Evolutionary conservation across 495 filamentous ascomycete genomes (phyloP).

Genomic region (Penicilliopsis zonata): DNA sequence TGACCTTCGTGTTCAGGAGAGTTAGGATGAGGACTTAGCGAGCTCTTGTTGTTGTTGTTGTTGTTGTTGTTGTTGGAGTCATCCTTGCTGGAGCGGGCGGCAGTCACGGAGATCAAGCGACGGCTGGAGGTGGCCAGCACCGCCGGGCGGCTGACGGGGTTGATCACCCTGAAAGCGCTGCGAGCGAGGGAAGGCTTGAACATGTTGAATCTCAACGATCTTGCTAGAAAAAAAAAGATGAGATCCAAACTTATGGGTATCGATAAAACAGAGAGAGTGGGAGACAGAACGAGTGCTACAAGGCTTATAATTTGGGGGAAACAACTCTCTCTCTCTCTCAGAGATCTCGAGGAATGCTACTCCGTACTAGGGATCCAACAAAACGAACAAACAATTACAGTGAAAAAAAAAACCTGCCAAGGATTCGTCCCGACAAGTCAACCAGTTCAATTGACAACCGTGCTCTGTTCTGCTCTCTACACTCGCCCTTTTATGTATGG

Average conservation of each 20-base stretch:
- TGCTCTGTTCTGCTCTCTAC: neutral
- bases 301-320: too few species aligned
- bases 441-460: neutral
- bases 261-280: neutral
- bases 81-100: conserved; percentile 14
- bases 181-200: conserved; percentile 21
- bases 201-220: conserved; percentile 13
- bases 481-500: neutral
- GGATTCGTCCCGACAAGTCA: neutral
- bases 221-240: neutral
- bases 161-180: conserved; percentile 16
- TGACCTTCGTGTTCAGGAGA: conserved; percentile 29
- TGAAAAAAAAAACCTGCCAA: conserved; percentile 4
- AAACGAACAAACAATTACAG: conserved; percentile 14
- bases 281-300: too few species aligned
- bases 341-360: neutral
- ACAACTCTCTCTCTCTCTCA: neutral
- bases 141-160: conserved; percentile 11
- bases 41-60: conserved; percentile 20
- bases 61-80: conserved; percentile 17
- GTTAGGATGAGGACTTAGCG: too few species aligned
- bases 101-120: conserved; percentile 21
- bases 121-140: conserved; percentile 5
- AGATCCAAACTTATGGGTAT: conserved; percentile 1
- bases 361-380: neutral